phyloP scores from a whole-genome alignment of 2,329 filamentous ascomycete genomes.

The Coleophoma crateriformis region DNA sequence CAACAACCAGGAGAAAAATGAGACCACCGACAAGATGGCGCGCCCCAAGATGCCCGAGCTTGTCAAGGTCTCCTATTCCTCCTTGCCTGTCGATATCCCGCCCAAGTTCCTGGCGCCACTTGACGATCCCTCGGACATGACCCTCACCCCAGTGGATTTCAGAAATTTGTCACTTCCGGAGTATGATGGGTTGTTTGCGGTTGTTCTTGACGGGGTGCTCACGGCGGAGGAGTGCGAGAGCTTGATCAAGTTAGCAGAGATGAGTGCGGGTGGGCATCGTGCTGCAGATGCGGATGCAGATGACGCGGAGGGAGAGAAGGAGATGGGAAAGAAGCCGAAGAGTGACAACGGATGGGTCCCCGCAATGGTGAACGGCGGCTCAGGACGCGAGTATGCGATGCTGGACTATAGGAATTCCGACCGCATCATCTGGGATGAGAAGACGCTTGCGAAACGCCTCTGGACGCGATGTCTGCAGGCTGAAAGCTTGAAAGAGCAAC shows the following conservation, averaged over 20 bases:
- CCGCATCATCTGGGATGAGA: conserved; percentile 69
- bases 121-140: conserved; percentile 37
- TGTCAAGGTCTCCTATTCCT: conserved; percentile 25
- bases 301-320: conserved; percentile 33
- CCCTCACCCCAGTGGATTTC: conserved; percentile 48
- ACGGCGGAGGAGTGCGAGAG: conserved; percentile 52
- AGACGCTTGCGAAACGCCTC: conserved; percentile 54
- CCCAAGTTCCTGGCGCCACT: conserved; percentile 41
- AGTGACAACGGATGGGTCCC: conserved; percentile 50
- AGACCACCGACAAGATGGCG: neutral
- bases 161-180: conserved; percentile 40
- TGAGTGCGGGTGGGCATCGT: conserved; percentile 34
- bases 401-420: conserved; percentile 61
- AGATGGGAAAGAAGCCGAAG: conserved; percentile 3
- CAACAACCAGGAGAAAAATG: neutral
- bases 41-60: conserved; percentile 1
- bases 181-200: conserved; percentile 50
- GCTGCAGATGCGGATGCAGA: conserved; percentile 1
- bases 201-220: conserved; percentile 59
- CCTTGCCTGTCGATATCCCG: conserved; percentile 34
- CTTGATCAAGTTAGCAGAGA: conserved; percentile 45
- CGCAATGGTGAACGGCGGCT: conserved; percentile 63
- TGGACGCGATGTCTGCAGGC: conserved; percentile 52
- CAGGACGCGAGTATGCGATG: conserved; percentile 50
- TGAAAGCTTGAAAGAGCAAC: conserved; percentile 33